phyloP scores from a whole-genome alignment of 768 basidiomycete species.

The Lentinus brumalis region DNA sequence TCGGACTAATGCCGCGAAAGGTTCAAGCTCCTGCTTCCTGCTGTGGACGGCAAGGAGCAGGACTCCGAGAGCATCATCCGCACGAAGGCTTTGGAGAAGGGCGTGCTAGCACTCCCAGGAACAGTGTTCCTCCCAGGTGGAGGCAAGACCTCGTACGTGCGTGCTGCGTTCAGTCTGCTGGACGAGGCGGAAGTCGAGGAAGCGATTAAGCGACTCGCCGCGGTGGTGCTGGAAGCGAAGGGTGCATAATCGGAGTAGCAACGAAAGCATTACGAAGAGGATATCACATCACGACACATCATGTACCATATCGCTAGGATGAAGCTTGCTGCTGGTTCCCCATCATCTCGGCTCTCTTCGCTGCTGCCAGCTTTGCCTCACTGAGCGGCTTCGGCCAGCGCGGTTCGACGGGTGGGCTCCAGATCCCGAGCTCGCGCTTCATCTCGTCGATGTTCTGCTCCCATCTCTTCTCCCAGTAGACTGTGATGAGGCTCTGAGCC shows the following conservation, averaged over 20 bases:
- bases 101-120: constrained; percentile 89
- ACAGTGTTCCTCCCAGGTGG: constrained; percentile 80
- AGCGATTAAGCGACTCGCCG: constrained; percentile 62
- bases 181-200: constrained; percentile 71
- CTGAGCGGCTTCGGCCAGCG: constrained; percentile 67
- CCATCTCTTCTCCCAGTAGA: constrained; percentile 98
- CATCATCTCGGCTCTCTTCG: constrained; percentile 10
- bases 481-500: constrained; percentile 76
- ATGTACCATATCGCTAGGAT: constrained; percentile 7
- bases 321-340: neutral
- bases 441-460: constrained; percentile 79
- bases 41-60: constrained; percentile 19
- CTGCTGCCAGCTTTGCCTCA: constrained; percentile 55
- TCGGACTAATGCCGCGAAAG: constrained; percentile 36
- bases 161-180: constrained; percentile 80
- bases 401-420: constrained; percentile 72
- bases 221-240: constrained; percentile 30
- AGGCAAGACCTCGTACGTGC: constrained; percentile 72
- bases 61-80: constrained; percentile 68
- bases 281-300: constrained; percentile 2
- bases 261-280: neutral
- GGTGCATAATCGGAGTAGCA: constrained; percentile 2
- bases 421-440: constrained; percentile 82
- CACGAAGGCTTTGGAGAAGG: constrained; percentile 74
- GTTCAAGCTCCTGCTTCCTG: constrained; percentile 65